Conservation (phyloP, 108 stramenopile species). For the Cyclostephanos tholiformis region DNA sequence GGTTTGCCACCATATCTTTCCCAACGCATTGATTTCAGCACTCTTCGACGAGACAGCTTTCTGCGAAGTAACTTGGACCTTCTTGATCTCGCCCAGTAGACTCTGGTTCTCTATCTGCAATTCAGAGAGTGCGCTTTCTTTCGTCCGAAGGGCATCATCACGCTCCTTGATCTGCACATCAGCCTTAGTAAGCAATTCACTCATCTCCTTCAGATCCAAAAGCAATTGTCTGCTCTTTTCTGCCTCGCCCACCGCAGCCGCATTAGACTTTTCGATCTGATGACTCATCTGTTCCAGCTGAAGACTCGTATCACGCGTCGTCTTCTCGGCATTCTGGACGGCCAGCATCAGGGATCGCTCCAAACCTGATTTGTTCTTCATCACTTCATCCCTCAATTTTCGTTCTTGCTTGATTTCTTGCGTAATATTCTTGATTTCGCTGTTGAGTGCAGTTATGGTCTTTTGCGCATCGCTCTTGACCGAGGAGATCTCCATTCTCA, state of each 20-base stretch:
- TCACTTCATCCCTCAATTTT: constrained; percentile 24
- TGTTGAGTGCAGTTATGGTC: constrained; percentile 14
- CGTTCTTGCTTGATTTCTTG: constrained; percentile 25
- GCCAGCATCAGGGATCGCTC: constrained; percentile 18
- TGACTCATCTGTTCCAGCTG: constrained; percentile 24
- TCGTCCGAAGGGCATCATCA: constrained; percentile 11
- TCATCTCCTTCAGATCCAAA: constrained; percentile 9
- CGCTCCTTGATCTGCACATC: constrained; percentile 4
- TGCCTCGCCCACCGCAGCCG: constrained; percentile 4
- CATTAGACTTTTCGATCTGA: constrained; percentile 12
- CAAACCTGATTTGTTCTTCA: constrained; percentile 24
- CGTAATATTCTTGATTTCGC: constrained; percentile 15
- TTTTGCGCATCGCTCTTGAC: constrained; percentile 15
- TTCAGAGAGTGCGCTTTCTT: background rate
- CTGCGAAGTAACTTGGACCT: background rate
- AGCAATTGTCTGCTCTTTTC: constrained; percentile 19
- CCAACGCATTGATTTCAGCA: constrained; percentile 22
- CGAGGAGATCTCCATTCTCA: constrained; percentile 15
- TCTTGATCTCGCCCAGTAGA: background rate
- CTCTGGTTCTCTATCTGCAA: constrained; percentile 9
- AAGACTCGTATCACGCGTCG: constrained; percentile 9
- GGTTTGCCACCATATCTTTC: constrained; percentile 30
- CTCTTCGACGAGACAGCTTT: constrained; percentile 27
- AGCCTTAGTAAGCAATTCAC: constrained; percentile 10
- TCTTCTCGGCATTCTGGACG: constrained; percentile 20